Conservation (phyloP, 768 basidiomycete genomes). For the Trametes villosa region DNA sequence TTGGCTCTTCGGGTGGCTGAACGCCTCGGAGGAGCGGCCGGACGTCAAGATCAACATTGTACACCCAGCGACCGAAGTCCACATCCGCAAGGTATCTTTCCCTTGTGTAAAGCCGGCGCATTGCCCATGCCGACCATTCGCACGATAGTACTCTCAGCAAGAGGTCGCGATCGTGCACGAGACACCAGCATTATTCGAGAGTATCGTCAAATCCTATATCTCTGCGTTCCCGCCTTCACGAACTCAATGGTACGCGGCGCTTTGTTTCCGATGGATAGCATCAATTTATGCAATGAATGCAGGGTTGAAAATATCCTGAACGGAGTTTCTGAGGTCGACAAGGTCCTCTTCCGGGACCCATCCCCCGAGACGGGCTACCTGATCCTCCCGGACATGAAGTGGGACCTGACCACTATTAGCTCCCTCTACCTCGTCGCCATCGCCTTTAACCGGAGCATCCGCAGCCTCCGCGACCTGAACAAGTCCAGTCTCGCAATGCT, state of each 20-base stretch:
- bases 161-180: constrained; percentile 74
- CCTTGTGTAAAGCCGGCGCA: not conserved
- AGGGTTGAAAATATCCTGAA: constrained; percentile 89
- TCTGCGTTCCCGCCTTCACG: constrained; percentile 70
- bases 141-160: constrained; percentile 74
- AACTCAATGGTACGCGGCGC: constrained; percentile 71
- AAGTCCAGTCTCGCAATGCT: constrained; percentile 69
- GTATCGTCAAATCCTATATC: constrained; percentile 81
- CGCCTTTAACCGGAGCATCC: constrained; percentile 60
- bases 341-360: constrained; percentile 64
- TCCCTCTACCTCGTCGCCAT: constrained; percentile 89
- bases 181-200: constrained; percentile 76
- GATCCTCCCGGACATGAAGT: constrained; percentile 95
- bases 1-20: constrained; percentile 79
- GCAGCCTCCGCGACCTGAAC: constrained; percentile 77
- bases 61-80: constrained; percentile 87
- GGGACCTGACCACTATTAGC: constrained; percentile 79
- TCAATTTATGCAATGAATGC: not conserved
- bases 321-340: constrained; percentile 74
- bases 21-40: constrained; percentile 41
- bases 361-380: constrained; percentile 62
- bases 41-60: constrained; percentile 88
- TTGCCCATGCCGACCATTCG: not conserved
- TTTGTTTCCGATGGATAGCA: not conserved
- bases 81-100: constrained; percentile 73